phyloP scores from a whole-genome alignment of 1,139 yeast genomes.

The Yamadazyma diddensiae region DNA sequence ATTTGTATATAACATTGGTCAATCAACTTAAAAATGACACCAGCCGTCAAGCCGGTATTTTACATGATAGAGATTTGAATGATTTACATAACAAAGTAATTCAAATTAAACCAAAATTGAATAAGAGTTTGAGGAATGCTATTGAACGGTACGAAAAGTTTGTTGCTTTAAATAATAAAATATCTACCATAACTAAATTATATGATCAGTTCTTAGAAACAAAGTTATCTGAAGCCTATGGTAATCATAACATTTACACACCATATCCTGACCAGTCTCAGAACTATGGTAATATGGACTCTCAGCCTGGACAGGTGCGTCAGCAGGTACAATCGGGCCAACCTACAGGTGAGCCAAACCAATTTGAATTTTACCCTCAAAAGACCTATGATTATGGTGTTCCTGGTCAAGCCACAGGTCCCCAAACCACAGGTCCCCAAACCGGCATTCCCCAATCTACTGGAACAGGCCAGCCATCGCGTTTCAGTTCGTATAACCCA shows the following conservation, averaged over 20 bases:
- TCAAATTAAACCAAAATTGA: conserved; percentile 71
- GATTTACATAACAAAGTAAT: conserved; percentile 64
- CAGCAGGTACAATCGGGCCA: too few species aligned
- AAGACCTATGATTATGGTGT: too few species aligned
- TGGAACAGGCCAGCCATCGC: neutral
- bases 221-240: conserved; percentile 52
- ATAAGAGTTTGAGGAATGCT: conserved; percentile 60
- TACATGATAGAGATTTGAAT: conserved; percentile 60
- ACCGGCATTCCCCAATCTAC: neutral
- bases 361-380: too few species aligned
- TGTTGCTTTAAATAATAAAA: conserved; percentile 77
- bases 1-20: conserved; percentile 66
- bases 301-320: too few species aligned
- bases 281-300: too few species aligned
- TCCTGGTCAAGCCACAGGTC: neutral
- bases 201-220: conserved; percentile 80
- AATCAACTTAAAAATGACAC: conserved; percentile 51
- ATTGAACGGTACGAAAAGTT: conserved; percentile 66
- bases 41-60: conserved; percentile 46
- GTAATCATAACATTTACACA: conserved; percentile 24
- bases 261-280: conserved; percentile 4
- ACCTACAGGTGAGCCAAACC: too few species aligned
- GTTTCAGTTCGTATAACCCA: neutral
- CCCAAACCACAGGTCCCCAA: neutral
- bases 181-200: conserved; percentile 71